Evolutionary conservation across 2,329 filamentous ascomycete genomes (phyloP).

Genomic region (Epichloe hybrida): DNA sequence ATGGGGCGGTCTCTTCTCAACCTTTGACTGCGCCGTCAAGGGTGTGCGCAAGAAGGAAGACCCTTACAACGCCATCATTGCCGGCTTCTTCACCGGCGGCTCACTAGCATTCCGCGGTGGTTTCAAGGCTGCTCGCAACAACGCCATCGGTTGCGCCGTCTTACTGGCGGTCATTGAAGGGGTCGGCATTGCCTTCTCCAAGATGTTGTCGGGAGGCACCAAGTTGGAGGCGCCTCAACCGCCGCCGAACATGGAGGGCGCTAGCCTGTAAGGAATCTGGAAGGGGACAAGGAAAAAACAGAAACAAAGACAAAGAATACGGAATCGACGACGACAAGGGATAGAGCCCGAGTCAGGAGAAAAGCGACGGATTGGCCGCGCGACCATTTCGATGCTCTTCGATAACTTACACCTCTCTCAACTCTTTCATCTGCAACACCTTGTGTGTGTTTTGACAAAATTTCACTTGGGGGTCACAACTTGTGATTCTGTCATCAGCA

Average conservation of each 20-base stretch:
- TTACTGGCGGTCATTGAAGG: constrained; percentile 93
- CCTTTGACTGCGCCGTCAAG: constrained; percentile 94
- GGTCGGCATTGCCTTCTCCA: constrained; percentile 88
- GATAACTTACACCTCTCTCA: neutral
- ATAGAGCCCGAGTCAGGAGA: neutral
- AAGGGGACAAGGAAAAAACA: neutral
- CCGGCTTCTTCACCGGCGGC: constrained; percentile 92
- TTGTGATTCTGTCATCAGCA: constrained; percentile 10
- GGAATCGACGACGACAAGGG: neutral
- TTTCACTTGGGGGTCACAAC: neutral
- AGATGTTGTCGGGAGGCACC: constrained; percentile 85
- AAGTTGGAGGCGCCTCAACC: constrained; percentile 51
- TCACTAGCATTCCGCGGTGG: constrained; percentile 85
- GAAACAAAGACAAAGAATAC: neutral
- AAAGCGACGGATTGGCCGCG: neutral
- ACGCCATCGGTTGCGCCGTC: constrained; percentile 89
- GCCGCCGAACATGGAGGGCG: constrained; percentile 17
- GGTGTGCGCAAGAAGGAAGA: constrained; percentile 92
- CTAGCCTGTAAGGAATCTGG: constrained; percentile 12
- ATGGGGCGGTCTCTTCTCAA: constrained; percentile 92
- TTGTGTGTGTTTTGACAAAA: neutral
- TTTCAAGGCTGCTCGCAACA: constrained; percentile 82
- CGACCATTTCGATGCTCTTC: neutral
- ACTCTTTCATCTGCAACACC: neutral
- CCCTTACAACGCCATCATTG: constrained; percentile 94